A percentile compares a stretch with the other conserved stretches of the same genome.
phyloP scores from a whole-genome alignment of 768 basidiomycete species.

The Amanita rimosa region DNA sequence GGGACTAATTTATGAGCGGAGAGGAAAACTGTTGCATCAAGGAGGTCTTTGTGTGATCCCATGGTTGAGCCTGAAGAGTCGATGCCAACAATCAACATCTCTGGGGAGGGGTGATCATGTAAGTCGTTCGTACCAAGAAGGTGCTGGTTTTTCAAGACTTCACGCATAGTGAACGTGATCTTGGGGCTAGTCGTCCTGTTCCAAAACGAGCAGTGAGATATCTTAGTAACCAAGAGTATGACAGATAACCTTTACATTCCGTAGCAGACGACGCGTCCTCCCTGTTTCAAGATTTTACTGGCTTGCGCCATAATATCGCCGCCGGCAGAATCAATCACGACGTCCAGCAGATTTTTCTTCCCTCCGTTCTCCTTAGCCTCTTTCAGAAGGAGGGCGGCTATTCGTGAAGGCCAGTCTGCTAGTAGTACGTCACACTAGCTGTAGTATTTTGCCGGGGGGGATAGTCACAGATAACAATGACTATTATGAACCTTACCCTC shows the following conservation, averaged over 20 bases:
- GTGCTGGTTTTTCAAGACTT: constrained; percentile 65
- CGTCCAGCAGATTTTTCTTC: constrained; percentile 31
- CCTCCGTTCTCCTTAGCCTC: constrained; percentile 18
- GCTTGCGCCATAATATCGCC: constrained; percentile 48
- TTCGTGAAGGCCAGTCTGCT: constrained; percentile 43
- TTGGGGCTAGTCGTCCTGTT: constrained; percentile 49
- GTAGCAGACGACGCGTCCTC: constrained; percentile 52
- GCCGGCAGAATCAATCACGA: constrained; percentile 62
- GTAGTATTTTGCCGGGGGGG: no score
- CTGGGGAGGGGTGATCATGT: neutral
- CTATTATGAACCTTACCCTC: no score
- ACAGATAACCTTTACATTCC: constrained; percentile 48
- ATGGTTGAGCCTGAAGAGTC: constrained; percentile 58
- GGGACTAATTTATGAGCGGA: constrained; percentile 56
- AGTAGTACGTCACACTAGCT: no score
- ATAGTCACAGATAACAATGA: no score
- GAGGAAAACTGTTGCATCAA: constrained; percentile 62
- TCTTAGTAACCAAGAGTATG: neutral
- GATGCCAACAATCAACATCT: neutral
- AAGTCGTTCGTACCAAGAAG: constrained; percentile 45
- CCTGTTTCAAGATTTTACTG: constrained; percentile 38
- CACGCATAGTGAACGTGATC: constrained; percentile 64
- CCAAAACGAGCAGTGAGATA: neutral
- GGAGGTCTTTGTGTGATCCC: constrained; percentile 70
- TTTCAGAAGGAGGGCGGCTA: constrained; percentile 30